Evolutionary conservation across 768 basidiomycete genomes (phyloP), one percentile per base, ranked within the genome.

Genomic region (Daedaleopsis nitida): DNA sequence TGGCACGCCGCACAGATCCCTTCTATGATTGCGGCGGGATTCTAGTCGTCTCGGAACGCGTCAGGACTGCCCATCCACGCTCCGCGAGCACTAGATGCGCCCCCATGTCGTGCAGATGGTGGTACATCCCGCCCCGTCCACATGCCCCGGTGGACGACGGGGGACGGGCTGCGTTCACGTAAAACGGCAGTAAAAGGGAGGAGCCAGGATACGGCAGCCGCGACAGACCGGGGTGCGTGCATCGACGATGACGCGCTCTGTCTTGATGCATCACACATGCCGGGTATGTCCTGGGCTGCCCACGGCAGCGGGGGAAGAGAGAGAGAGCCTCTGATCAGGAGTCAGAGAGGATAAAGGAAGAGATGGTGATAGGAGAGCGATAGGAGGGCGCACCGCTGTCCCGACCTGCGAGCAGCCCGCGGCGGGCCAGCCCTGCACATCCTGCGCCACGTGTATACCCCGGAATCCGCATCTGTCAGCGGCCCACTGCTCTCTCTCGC

Each of bases 321-420:
- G n/a, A n/a, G n/a, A n/a, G n/a, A n/a, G n/a, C n/a, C n/a, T n/a
- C n/a, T n/a, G n/a, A n/a, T n/a, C n/a, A n/a, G n/a, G 39, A 42
- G 17, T 35, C 32, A 24, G 44, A 17, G 27, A 9, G 23, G n/a
- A 19, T 13, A 48, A 21, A 19, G 47, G 32, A 19, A 32, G 34
- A 23, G 24, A 23, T 13, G 52, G 47, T 39, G 56, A 62, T 62
- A 49, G 61, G 55, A 52, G 57, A 21, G 45, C 45, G 61, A 62
- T 62, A 62, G 61, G 61, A 55, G 49, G 37, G 61, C 61, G 61
- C 56, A 42, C 61, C 61, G 61, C 52, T 55, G 52, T 58, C 61
- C 61, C 56, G 61, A 62, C 55, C 37, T 38, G 27, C 45, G 52
- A 53, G 52, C 52, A 39, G 17, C 12, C 21, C 17, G 24, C 23